Evolutionary conservation across 768 basidiomycete genomes (phyloP), one percentile per base, ranked within the genome.

Genomic region (Tremella fuciformis): DNA sequence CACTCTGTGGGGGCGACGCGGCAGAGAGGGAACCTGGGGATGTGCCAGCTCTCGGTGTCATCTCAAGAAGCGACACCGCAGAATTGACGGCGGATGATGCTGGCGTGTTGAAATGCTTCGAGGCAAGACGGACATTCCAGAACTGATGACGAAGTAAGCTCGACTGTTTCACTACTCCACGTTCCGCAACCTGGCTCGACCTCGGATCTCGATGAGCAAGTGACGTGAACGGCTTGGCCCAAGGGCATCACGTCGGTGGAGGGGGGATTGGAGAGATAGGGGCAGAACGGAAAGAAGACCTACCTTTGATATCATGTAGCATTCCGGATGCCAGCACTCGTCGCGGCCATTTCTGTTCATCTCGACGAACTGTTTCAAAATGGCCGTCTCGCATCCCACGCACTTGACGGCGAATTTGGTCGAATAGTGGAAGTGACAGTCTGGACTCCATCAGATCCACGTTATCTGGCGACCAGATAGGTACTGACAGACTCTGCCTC

Each of bases 261-360:
- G 15, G 42, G 22, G 15, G 42, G 42, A 46, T 4, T 18, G 6
- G 42, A 8, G 18, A 44, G 42, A 16, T 16, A 55, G 11, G 42
- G 22, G 51, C 21, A 18, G 18, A 15, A 22, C 21, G 41, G 34
- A 2, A 8, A 19, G 34, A 24, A 40, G 18, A 58, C 83, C 57
- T 63, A 94, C 93, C 83, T 98, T 98, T 79, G 97, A 94, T 66
- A 99, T 97, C 94, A 97, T 97, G 78, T 98, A 97, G 77, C 96
- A 99, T 78, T 99, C 96, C 55, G 96, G 96, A 82, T 99, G 96
- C 94, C 96, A 99, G 73, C 94, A 98, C 80, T 99, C 96, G 78
- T 99, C 93, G 65, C 87, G 83, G 83, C 89, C 90, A 78, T 98
- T 98, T 60, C 96, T 84, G 73, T 99, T 98, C 79, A 99, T 97